Conservation (phyloP, 768 basidiomycete species). For the Tulasnella calospora region DNA sequence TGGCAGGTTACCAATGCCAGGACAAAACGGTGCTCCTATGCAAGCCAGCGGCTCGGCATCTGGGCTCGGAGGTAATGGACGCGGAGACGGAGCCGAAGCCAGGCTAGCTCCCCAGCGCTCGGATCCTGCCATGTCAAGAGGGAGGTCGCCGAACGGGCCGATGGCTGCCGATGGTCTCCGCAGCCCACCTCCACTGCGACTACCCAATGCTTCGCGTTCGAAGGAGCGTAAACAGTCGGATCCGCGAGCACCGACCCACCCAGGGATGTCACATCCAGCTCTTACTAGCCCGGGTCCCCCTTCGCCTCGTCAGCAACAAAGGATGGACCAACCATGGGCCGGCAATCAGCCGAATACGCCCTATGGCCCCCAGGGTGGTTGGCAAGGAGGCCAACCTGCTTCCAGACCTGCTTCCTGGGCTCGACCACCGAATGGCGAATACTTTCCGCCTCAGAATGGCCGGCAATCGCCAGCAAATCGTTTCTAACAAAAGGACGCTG, state of each 20-base stretch:
- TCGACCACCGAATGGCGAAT: slow-evolving; percentile 17
- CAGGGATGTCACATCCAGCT: slow-evolving; percentile 13
- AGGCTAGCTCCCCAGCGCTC: slow-evolving; percentile 26
- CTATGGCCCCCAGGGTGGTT: background rate
- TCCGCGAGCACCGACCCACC: slow-evolving; percentile 11
- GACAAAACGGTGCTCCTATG: slow-evolving; percentile 3
- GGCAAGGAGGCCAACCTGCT: background rate
- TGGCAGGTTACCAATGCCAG: slow-evolving; percentile 1
- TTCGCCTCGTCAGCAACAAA: slow-evolving; percentile 21
- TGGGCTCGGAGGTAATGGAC: background rate
- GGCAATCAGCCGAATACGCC: slow-evolving; percentile 7
- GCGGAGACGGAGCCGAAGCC: slow-evolving; percentile 12
- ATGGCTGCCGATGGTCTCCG: background rate
- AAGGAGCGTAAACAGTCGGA: slow-evolving; percentile 18
- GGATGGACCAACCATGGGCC: background rate
- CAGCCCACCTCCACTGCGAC: slow-evolving; percentile 11
- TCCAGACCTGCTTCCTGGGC: slow-evolving; percentile 22
- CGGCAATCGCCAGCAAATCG: slow-evolving; percentile 23
- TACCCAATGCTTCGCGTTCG: slow-evolving; percentile 15
- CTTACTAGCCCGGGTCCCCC: slow-evolving; percentile 17
- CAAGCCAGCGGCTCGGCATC: slow-evolving; percentile 3
- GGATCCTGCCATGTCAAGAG: slow-evolving; percentile 25
- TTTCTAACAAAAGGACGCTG: slow-evolving; percentile 11
- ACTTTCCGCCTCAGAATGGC: slow-evolving; percentile 22
- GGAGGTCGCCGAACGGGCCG: slow-evolving; percentile 22